Evolutionary conservation across 2,329 filamentous ascomycete genomes (phyloP).

Genomic region (Arthrobotrys pseudoclavata): DNA sequence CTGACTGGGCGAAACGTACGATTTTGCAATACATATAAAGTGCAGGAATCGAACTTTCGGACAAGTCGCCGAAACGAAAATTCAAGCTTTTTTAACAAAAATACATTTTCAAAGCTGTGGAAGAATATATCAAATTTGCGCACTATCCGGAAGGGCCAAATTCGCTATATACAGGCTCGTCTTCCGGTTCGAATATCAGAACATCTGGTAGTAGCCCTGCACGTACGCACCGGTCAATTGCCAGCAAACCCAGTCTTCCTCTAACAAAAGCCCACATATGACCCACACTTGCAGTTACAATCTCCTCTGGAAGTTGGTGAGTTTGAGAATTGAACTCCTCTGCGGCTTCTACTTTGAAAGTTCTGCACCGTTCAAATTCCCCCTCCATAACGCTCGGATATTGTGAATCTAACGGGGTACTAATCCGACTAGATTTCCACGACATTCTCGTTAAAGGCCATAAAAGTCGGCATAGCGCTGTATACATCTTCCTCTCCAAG

Average conservation of each 20-base stretch:
- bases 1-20: too few species aligned
- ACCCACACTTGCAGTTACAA: not conserved
- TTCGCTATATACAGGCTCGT: not conserved
- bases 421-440: constrained; percentile 4
- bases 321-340: not conserved
- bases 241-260: not conserved
- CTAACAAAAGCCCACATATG: not conserved
- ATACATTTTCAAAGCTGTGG: too few species aligned
- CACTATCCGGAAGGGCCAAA: not conserved
- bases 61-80: too few species aligned
- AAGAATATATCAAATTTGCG: too few species aligned
- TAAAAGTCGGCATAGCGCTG: not conserved
- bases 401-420: not conserved
- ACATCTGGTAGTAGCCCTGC: not conserved
- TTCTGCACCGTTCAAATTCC: not conserved
- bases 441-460: constrained; percentile 5
- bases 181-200: not conserved
- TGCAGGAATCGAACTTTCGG: too few species aligned
- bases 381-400: not conserved
- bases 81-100: too few species aligned
- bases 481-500: not conserved
- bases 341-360: not conserved
- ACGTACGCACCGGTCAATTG: not conserved
- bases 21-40: too few species aligned
- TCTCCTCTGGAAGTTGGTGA: not conserved